These are phyloP conservation scores for Aureobasidium sp. DNA, from an alignment of 2,329 filamentous ascomycete genomes.

Conservation along the genomic window DNA sequence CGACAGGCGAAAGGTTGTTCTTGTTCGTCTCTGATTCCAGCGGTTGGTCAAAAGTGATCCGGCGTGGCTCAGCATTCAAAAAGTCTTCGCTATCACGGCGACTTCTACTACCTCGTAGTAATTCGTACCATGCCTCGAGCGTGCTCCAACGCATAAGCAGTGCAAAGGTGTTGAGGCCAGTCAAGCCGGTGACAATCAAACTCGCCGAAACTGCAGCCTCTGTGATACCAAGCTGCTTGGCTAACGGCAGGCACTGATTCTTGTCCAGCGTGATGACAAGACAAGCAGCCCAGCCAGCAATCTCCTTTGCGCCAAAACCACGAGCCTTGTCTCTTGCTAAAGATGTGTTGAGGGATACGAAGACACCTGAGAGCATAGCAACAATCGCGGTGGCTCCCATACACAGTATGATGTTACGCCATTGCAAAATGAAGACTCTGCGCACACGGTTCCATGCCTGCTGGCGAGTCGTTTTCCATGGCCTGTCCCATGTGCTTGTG, in stretches of 20 bases:
- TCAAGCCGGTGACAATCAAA: slow-evolving; percentile 66
- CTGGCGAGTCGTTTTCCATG: slow-evolving; percentile 11
- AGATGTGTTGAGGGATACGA: slow-evolving; percentile 66
- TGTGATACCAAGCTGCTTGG: slow-evolving; percentile 55
- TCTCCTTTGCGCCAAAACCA: slow-evolving; percentile 34
- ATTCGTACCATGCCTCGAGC: slow-evolving; percentile 65
- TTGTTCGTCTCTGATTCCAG: slow-evolving; percentile 2
- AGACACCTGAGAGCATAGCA: slow-evolving; percentile 74
- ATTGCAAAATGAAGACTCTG: slow-evolving; percentile 70
- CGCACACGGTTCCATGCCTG: slow-evolving; percentile 58
- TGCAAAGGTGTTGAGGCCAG: slow-evolving; percentile 70
- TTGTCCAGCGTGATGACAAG: slow-evolving; percentile 52
- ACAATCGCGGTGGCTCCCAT: slow-evolving; percentile 72
- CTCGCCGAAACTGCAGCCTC: slow-evolving; percentile 65
- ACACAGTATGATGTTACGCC: slow-evolving; percentile 75
- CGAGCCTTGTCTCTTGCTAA: slow-evolving; percentile 41
- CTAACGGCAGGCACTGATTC: slow-evolving; percentile 51
- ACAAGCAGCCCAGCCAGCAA: slow-evolving; percentile 58
- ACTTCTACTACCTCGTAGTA: slow-evolving; percentile 31
- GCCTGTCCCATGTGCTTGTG: slow-evolving; percentile 1
- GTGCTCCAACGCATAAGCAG: slow-evolving; percentile 71
- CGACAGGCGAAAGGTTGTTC: slow-evolving; percentile 1
- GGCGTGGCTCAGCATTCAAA: background rate
- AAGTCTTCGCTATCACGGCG: slow-evolving; percentile 1
- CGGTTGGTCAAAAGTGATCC: slow-evolving; percentile 9